Evolutionary conservation across 441 rosid genomes (phyloP).

Genomic region (Adansonia gregorii): DNA sequence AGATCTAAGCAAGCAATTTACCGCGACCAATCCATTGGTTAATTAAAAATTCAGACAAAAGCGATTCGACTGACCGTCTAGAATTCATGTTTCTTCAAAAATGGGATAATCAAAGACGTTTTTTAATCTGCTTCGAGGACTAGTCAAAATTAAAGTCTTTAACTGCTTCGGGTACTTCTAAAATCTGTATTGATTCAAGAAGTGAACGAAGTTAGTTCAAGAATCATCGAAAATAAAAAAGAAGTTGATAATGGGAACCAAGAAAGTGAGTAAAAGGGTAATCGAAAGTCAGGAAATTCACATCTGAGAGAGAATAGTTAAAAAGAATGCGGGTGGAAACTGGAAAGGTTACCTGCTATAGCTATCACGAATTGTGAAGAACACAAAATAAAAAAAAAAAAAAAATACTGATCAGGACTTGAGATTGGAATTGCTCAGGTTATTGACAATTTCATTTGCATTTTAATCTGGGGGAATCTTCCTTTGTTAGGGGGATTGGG

Average conservation of each 20-base stretch:
- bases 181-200: conserved; percentile 1
- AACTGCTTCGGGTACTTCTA: neutral
- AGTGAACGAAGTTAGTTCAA: neutral
- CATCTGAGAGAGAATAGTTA: conserved; percentile 13
- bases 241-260: neutral
- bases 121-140: neutral
- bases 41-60: neutral
- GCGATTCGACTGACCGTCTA: conserved; percentile 58
- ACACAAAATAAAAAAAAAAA: neutral
- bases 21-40: neutral
- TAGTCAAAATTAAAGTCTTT: neutral
- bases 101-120: conserved; percentile 9
- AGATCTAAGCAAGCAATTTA: conserved; percentile 14
- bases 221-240: neutral
- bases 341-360: neutral
- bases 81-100: conserved; percentile 47
- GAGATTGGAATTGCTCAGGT: neutral
- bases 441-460: neutral
- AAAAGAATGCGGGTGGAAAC: neutral
- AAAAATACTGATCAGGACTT: neutral
- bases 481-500: neutral
- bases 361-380: neutral
- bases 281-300: neutral
- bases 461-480: neutral
- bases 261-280: neutral